Base-by-base conservation (phyloP, 306 rosid genomes). In the Acacia melanoxylon region DNA sequence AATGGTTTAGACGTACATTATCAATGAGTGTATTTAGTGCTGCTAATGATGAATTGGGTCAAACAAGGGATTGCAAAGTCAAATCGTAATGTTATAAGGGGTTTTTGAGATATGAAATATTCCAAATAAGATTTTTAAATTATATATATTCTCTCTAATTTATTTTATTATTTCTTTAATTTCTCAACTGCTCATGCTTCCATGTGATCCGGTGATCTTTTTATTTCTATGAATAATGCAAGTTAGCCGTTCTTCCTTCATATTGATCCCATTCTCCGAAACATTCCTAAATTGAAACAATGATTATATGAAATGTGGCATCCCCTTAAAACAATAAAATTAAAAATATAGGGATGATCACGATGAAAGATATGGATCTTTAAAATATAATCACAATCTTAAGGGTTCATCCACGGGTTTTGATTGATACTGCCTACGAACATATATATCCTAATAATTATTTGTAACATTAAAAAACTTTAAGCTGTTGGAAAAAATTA, bases 131-230 rank as follows among this genome's bases (percentile, higher is more conserved):
- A 22, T 41, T 70, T 42, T 41, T 12, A 0, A 8, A 37, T 35
- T 35, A 70, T 24, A 44, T 12, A 70, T 44, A 70, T 70, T 22
- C 49, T 5, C 15, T 6, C 4, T 0, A 44, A 42, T 22, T 10
- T 0, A 41, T 44, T 69, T 22, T 22, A 22, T 22, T 70, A 70
- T 70, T 70, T 49, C 54, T 24, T 44, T 44, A 44, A 70, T 70
- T 70, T 44, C 56, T 44, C 56, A 44, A 42, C 56, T 70, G 27
- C 75, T 42, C 75, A 44, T 70, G 75, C 37, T 70, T 70, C 35
- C 75, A 70, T 70, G 75, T 70, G 54, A 42, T 48, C 37, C 56
- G 46, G 22, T 27, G 33, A 62, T 62, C 37, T 62, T 42, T 42
- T 56, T 56, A 1, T 69, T 20, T 22, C 24, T 10, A 19, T 41